Conservation (phyloP, 331 rosid genomes). For the Acacia pycnantha region DNA sequence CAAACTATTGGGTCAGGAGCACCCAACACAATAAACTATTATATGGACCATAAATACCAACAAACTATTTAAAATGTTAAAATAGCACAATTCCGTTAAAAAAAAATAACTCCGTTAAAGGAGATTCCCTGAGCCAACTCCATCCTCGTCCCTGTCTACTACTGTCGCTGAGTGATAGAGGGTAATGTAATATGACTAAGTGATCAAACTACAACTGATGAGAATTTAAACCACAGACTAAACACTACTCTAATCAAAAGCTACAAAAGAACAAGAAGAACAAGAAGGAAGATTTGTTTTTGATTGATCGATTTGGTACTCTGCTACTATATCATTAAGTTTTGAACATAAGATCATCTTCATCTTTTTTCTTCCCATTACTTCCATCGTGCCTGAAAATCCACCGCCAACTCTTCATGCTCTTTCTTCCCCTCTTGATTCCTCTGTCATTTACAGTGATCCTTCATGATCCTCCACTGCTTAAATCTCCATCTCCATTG, state of each 20-base stretch:
- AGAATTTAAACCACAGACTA: slow-evolving; percentile 30
- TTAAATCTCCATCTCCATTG: slow-evolving; percentile 51
- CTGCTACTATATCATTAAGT: slow-evolving; percentile 35
- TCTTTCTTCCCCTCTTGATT: slow-evolving; percentile 68
- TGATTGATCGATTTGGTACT: neutral
- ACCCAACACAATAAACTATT: too few relatives aligned
- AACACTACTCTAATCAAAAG: slow-evolving; percentile 35
- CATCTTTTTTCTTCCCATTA: slow-evolving; percentile 71
- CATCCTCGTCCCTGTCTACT: too few relatives aligned
- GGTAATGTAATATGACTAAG: slow-evolving; percentile 23
- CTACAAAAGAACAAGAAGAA: slow-evolving; percentile 29
- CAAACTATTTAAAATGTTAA: too few relatives aligned
- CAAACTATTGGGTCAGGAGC: too few relatives aligned
- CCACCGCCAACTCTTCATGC: slow-evolving; percentile 89
- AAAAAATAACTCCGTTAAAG: too few relatives aligned
- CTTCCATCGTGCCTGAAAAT: slow-evolving; percentile 68
- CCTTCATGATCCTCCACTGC: slow-evolving; percentile 80
- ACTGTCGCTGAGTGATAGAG: slow-evolving; percentile 25
- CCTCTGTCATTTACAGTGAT: slow-evolving; percentile 79
- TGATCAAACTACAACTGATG: slow-evolving; percentile 25
- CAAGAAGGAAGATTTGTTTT: slow-evolving; percentile 5
- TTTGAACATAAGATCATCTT: slow-evolving; percentile 55
- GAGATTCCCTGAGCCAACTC: too few relatives aligned
- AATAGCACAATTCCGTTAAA: too few relatives aligned
- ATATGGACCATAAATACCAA: too few relatives aligned